Evolutionary conservation across 345 rosid species (phyloP), one percentile per base, ranked within the genome.

Genomic region (Acer yangbiense): DNA sequence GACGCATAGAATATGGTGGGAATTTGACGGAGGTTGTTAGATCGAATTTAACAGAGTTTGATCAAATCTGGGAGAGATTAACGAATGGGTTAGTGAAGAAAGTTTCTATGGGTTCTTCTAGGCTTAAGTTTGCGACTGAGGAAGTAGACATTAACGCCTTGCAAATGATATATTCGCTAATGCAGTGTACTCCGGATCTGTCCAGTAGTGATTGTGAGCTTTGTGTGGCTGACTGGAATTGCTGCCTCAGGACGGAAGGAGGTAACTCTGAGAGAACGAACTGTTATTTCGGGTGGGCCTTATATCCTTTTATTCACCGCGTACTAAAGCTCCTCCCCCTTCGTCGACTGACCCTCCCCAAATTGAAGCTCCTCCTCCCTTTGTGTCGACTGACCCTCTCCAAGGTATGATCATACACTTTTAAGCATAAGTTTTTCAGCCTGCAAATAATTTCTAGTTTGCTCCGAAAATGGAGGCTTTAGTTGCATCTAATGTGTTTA

Each of bases 101-200:
- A 21, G 86, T 86, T 39, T 74, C 87, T 1, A 61, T 61, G 46
- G 82, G 83, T 5, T 54, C 82, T 64, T 58, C 78, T 2, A 27
- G 29, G 29, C 29, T 27, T 27, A 27, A 2, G 29, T 27, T 27
- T 27, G 29, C n/a, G n/a, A n/a, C 80, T 25, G 87, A 85, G 17
- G 74, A 81, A 73, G 75, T 82, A 0, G 41, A 39, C 20, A 3
- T 78, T 16, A 60, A 79, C 9, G 27, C 41, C 10, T 35, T 2
- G 8, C 6, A 61, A 6, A 88, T 68, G 11, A 78, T 86, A 16
- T 86, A 83, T 62, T 80, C 82, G 41, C 8, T 89, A 67, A 78
- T 80, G 85, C 90, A 87, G 50, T 91, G 94, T 73, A 82, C 87
- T 6, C 88, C 93, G 9, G 95, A 91, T 74, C 4, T 89, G 16